Base-by-base conservation (phyloP, 2,329 filamentous ascomycete species). In the Whalleya microplaca region DNA sequence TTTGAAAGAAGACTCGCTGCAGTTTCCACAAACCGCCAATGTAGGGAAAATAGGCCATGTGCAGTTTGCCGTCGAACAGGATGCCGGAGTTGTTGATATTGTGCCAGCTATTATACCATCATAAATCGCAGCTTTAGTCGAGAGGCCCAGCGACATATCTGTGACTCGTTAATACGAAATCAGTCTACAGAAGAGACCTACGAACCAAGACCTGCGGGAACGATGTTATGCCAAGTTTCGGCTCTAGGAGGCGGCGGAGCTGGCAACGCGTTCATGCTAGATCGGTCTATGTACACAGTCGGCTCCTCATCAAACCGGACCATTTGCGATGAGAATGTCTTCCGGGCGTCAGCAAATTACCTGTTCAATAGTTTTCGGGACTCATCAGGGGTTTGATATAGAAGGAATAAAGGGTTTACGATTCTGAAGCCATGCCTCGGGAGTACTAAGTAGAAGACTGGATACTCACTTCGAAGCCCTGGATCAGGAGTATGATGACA, bases 381-480 rank as follows among this genome's bases (percentile, higher is more conserved):
- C n/a, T n/a, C n/a, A n/a, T n/a, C n/a, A n/a, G n/a, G n/a, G n/a
- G n/a, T n/a, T n/a, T n/a, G n/a, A n/a, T n/a, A n/a, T n/a, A n/a
- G n/a, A n/a, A n/a, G n/a, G n/a, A n/a, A n/a, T n/a, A n/a, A n/a
- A n/a, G n/a, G n/a, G n/a, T n/a, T n/a, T n/a, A n/a, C n/a, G n/a
- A n/a, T n/a, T n/a, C n/a, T n/a, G n/a, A n/a, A n/a, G n/a, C n/a
- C n/a, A n/a, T n/a, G n/a, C n/a, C n/a, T n/a, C n/a, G n/a, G n/a
- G n/a, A n/a, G n/a, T n/a, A n/a, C n/a, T n/a, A n/a, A n/a, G n/a
- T n/a, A n/a, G n/a, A n/a, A n/a, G n/a, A n/a, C n/a, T n/a, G n/a
- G n/a, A n/a, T n/a, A n/a, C n/a, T n/a, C n/a, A n/a, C n/a, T n/a
- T 75, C 73, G 37, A 76, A 75, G 2, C 72, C 72, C 21, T 73